Base-by-base conservation (phyloP, 2,329 filamentous ascomycete species). In the Clonostachys rhizophaga region DNA sequence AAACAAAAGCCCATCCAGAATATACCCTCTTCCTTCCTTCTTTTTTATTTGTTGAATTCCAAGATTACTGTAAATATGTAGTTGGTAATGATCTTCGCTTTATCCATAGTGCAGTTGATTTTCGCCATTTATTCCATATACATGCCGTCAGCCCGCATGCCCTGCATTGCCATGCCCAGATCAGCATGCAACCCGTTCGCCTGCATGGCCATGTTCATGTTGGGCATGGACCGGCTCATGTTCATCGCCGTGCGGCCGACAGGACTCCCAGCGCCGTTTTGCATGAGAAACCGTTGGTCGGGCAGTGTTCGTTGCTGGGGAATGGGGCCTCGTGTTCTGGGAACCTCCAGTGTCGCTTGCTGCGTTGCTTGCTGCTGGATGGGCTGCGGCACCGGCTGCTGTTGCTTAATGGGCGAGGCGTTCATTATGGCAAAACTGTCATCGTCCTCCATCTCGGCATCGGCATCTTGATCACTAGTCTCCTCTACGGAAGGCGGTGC, bases 401-500 rank as follows among this genome's bases (percentile, higher is more conserved):
- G 53, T 30, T 47, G 46, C 30, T 72, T 71, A 7, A 63, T 54
- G 5, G 67, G 59, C 24, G 69, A 68, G 4, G 68, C 59, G 44
- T 65, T 68, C 58, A 79, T 74, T 46, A 78, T 73, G 8, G 74
- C 69, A 50, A 77, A 80, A 46, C 68, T 72, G 42, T 79, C 77
- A 45, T 78, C 77, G 36, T 82, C 79, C 42, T 83, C 79, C 79
- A 83, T 83, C 48, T 76, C 73, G 9, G 67, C 67, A 47, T 70
- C 68, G 5, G 64, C 68, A 52, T 70, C 68, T 46, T 67, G 66
- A 42, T 70, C 68, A 39, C 72, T 77, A 34, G 67, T 72, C n/a
- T 74, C 73, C 18, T 74, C 72, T 11, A 70, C 61, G 6, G 64
- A 72, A 10, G 64, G 63, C 8, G 69, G 65, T 5, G 61, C 62